Evolutionary conservation across 306 rosid species (phyloP).

Genomic region (Glycine tomentella): DNA sequence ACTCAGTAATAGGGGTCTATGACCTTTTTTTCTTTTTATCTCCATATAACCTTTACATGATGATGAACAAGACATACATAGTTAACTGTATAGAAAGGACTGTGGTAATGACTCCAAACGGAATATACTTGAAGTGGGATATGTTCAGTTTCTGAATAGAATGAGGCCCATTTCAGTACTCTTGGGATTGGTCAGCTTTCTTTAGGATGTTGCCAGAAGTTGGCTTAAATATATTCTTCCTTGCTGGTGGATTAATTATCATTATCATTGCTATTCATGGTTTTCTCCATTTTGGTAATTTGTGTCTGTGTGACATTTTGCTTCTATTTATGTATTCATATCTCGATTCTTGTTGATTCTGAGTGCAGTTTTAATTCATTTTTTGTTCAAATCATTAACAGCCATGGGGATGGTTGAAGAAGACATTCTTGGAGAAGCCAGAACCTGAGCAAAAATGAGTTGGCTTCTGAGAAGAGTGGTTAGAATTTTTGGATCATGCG

Average conservation of each 20-base stretch:
- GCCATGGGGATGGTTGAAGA: constrained; percentile 85
- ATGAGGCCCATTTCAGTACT: not conserved
- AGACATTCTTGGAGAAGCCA: constrained; percentile 79
- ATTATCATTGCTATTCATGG: constrained; percentile 13
- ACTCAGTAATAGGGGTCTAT: not conserved
- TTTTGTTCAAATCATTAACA: constrained; percentile 50
- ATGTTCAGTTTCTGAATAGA: constrained; percentile 9
- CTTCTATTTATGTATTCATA: not conserved
- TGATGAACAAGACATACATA: not conserved
- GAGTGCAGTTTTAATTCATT: constrained; percentile 5
- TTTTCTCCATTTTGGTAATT: constrained; percentile 9
- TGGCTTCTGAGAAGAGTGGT: constrained; percentile 34
- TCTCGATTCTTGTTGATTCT: constrained; percentile 11
- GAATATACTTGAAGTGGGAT: not conserved
- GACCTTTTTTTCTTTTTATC: no score
- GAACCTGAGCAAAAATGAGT: constrained; percentile 63
- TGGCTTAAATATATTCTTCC: constrained; percentile 10
- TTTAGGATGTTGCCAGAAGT: constrained; percentile 20
- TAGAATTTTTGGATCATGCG: constrained; percentile 39
- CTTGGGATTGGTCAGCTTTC: not conserved
- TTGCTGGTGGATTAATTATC: constrained; percentile 9
- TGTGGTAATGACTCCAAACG: not conserved
- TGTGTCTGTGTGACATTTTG: not conserved
- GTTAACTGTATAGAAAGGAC: not conserved
- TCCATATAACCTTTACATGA: not conserved